Evolutionary conservation across 164 flowering plant species (phyloP).

Genomic region (Aristolochia californica): DNA sequence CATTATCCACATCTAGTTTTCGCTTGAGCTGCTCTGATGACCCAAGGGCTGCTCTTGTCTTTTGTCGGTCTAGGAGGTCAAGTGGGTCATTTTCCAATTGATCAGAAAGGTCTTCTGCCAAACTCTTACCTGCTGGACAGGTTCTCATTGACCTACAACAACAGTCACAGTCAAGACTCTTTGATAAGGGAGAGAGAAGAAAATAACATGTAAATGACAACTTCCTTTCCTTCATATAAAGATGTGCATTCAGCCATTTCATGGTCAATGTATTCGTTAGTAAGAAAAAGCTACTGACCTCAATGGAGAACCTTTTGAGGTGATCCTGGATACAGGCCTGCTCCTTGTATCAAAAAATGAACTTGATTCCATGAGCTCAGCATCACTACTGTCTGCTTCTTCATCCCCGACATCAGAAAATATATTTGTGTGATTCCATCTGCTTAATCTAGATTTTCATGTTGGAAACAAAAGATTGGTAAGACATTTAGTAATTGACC

Average conservation of each 20-base stretch:
- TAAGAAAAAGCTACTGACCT: slow-evolving; percentile 28
- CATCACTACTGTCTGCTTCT: slow-evolving; percentile 38
- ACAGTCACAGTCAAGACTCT: neutral
- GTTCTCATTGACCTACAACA: slow-evolving; percentile 42
- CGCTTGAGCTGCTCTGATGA: slow-evolving; percentile 34
- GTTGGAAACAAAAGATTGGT: neutral
- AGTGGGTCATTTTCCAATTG: slow-evolving; percentile 84
- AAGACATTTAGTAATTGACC: neutral
- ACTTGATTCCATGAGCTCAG: slow-evolving; percentile 33
- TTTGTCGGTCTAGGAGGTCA: slow-evolving; percentile 72
- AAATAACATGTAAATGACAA: neutral
- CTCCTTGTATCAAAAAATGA: slow-evolving; percentile 27
- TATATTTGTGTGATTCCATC: slow-evolving; percentile 93
- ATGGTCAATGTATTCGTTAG: too few species aligned
- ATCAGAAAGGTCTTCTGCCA: slow-evolving; percentile 60
- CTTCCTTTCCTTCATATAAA: too few species aligned
- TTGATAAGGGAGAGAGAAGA: neutral
- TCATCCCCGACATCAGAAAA: slow-evolving; percentile 81
- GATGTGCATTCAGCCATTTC: too few species aligned
- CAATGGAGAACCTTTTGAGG: slow-evolving; percentile 38
- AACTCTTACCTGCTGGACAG: slow-evolving; percentile 36
- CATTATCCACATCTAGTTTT: slow-evolving; percentile 64
- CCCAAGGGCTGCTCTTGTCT: slow-evolving; percentile 66
- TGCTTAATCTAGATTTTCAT: slow-evolving; percentile 48
- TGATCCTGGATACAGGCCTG: slow-evolving; percentile 28